Base-by-base conservation (phyloP, 2,329 filamentous ascomycete genomes). In the Aspergillus fructus region DNA sequence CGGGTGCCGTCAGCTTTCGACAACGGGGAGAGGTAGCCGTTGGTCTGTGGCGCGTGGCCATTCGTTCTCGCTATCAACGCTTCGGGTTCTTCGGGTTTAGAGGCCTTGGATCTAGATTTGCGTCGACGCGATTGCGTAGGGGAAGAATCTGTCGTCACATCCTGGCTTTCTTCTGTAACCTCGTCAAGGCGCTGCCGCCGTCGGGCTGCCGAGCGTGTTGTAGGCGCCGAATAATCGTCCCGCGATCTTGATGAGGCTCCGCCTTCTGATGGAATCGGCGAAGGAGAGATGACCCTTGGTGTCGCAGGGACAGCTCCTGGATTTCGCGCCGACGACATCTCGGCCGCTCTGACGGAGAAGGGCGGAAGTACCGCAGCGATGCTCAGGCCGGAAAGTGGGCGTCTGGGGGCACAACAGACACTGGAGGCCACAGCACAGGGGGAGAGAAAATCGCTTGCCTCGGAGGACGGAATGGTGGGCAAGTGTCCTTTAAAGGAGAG, bases 271-370 rank as follows among this genome's bases (percentile, higher is more conserved):
- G 86, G 86, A 2, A 89, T 88, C 41, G 93, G 92, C 55, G 91
- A 94, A 41, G 93, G 92, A 12, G 91, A 96, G 66, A 94, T 96
- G 65, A 97, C 90, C 69, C 91, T 88, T 68, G 92, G 92, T 56
- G 89, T 94, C 56, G 84, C 83, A 56, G 93, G 92, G 57, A 94
- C 80, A 65, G 80, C 78, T 62, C 83, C 78, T 66, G 79, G 77
- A 48, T 71, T 70, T 27, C 49, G 54, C 43, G 48, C 30, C 21
- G 79, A 76, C 43, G 70, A 59, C 72, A 83, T 83, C 45, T 74
- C 65, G 64, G 62, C 55, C 50, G 64, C 30, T 65, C 59, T 64
- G 27, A 69, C 65, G 58, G 73, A 69, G 66, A 78, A 78, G 59
- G 79, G 71, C 55, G 84, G 80, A 78, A 87, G 85, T 50, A 62